Percentiles rank a stretch among this genome's conserved stretches.
phyloP scores from a whole-genome alignment of 2,329 filamentous ascomycete species.

The Helotiales sp. region DNA sequence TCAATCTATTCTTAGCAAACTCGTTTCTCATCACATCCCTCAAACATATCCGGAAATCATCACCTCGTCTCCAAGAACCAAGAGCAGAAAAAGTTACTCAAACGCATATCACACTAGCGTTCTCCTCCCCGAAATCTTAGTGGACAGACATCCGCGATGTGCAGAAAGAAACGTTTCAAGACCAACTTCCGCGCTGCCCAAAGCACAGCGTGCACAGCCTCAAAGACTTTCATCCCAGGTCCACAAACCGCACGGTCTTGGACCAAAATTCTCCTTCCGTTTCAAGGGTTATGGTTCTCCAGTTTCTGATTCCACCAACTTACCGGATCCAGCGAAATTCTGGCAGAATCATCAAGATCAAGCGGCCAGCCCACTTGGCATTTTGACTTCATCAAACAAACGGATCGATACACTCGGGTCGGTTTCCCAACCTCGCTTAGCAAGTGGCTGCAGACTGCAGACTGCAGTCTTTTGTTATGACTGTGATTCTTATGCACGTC shows the following conservation, averaged over 20 bases:
- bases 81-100: background rate
- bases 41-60: slow-evolving; percentile 3
- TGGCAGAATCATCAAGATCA: too few relatives aligned
- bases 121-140: too few relatives aligned
- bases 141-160: too few relatives aligned
- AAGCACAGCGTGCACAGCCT: slow-evolving; percentile 7
- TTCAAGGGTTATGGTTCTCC: background rate
- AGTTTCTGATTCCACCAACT: background rate
- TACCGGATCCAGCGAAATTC: too few relatives aligned
- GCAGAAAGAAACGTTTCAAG: too few relatives aligned
- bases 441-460: too few relatives aligned
- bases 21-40: background rate
- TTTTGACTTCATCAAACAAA: background rate
- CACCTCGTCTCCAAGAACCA: too few relatives aligned
- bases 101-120: slow-evolving; percentile 1
- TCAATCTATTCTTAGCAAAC: background rate
- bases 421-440: background rate
- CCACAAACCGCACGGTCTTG: background rate
- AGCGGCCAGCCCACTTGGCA: too few relatives aligned
- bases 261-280: background rate
- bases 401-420: background rate
- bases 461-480: background rate
- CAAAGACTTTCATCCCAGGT: background rate
- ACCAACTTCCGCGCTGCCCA: slow-evolving; percentile 9
- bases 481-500: background rate